Evolutionary conservation across 306 rosid species (phyloP).

Genomic region (Datisca glomerata): DNA sequence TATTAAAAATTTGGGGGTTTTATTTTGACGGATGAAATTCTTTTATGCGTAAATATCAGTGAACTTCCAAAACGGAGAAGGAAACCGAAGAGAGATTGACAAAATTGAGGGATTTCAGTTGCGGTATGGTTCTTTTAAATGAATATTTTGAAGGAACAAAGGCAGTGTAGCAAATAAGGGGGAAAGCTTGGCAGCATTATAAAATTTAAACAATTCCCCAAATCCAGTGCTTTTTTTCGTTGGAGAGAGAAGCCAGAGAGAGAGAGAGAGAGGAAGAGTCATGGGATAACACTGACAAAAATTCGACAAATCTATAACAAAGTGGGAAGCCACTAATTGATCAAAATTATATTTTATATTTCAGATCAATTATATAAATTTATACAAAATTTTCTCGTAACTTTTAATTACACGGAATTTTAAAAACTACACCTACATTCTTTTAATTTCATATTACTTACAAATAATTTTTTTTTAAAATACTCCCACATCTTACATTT

Average conservation of each 20-base stretch:
- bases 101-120: conserved; percentile 11
- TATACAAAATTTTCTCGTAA: too few relatives aligned
- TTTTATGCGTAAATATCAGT: not conserved
- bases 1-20: too few relatives aligned
- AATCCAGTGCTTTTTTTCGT: not conserved
- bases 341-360: too few relatives aligned
- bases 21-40: too few relatives aligned
- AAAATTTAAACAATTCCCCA: not conserved
- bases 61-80: not conserved
- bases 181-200: not conserved
- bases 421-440: too few relatives aligned
- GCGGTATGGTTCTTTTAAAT: not conserved
- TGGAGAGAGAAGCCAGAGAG: not conserved
- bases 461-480: too few relatives aligned
- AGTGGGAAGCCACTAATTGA: not conserved
- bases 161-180: not conserved
- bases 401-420: too few relatives aligned
- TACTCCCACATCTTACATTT: too few relatives aligned
- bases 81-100: not conserved
- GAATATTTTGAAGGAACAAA: not conserved
- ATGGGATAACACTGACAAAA: not conserved
- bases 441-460: too few relatives aligned
- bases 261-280: not conserved
- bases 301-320: too few relatives aligned
- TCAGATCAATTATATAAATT: too few relatives aligned